A percentile compares a stretch with the other conserved stretches of the same genome.
Conservation (phyloP, 768 basidiomycete species). For the Termitomyces sp. region DNA sequence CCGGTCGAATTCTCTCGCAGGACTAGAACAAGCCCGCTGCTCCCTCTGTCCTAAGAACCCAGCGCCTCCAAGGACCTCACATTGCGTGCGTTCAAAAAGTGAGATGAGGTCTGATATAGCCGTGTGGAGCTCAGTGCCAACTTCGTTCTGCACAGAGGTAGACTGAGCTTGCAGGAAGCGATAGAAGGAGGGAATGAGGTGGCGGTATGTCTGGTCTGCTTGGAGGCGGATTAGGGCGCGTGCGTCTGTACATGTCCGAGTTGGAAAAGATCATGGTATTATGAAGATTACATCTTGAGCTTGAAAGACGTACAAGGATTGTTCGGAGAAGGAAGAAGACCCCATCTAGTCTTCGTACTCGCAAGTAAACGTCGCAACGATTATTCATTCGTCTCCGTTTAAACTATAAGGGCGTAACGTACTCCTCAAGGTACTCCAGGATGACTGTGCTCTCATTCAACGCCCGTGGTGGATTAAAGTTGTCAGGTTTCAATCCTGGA, state of each 20-base stretch:
- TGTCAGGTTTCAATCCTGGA: neutral
- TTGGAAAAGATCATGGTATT: no score
- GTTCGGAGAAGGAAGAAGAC: conserved; percentile 52
- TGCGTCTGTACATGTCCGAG: conserved; percentile 42
- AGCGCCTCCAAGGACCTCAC: conserved; percentile 36
- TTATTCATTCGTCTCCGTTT: neutral
- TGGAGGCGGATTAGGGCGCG: conserved; percentile 66
- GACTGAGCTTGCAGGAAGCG: conserved; percentile 52
- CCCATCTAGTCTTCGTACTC: conserved; percentile 40
- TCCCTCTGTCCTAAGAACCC: conserved; percentile 41
- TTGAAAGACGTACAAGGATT: conserved; percentile 51
- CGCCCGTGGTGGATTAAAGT: conserved; percentile 51
- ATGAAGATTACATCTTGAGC: no score
- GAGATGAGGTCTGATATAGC: conserved; percentile 31
- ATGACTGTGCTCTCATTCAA: conserved; percentile 82
- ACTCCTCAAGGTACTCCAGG: conserved; percentile 79
- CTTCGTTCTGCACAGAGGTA: no score
- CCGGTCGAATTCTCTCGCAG: no score
- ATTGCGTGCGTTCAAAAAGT: conserved; percentile 56
- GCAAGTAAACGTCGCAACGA: conserved; percentile 29
- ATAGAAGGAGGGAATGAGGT: conserved; percentile 69
- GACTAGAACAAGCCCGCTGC: conserved; percentile 20
- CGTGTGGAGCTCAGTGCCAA: no score
- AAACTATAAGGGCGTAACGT: conserved; percentile 14
- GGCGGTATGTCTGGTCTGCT: conserved; percentile 62